These are phyloP conservation scores for Sporothrix inflata DNA, from an alignment of 2,329 filamentous ascomycete genomes.

Conservation along the genomic window DNA sequence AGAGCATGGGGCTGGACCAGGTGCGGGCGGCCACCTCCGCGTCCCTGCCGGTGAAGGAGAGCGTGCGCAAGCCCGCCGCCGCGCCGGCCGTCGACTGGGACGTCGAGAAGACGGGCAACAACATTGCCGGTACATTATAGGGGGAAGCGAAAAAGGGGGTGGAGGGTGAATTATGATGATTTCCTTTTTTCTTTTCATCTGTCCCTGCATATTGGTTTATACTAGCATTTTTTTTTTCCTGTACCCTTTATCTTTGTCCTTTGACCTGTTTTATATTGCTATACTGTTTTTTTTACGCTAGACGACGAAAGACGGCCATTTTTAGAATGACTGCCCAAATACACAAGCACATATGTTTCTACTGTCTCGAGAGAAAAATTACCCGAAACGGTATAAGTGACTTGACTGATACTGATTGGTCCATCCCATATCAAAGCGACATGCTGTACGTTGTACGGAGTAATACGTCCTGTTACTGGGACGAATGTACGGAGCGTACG, in stretches of 20 bases:
- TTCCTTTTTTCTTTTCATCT: background rate
- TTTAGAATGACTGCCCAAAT: background rate
- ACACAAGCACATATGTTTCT: background rate
- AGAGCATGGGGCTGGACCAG: constrained; percentile 66
- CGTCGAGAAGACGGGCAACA: constrained; percentile 17
- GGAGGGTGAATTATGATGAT: no score
- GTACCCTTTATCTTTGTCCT: background rate
- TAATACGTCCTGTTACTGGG: no score
- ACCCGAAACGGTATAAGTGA: constrained; percentile 5
- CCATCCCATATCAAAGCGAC: no score
- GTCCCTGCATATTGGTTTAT: background rate
- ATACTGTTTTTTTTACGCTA: background rate
- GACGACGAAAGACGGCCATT: constrained; percentile 16
- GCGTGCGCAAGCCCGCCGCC: background rate
- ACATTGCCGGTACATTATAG: constrained; percentile 9
- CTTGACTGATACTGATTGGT: background rate
- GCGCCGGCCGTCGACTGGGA: constrained; percentile 5
- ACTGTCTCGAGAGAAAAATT: background rate
- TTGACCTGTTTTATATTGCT: background rate
- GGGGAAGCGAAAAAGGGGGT: background rate
- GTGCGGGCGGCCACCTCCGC: constrained; percentile 33
- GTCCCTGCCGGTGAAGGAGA: background rate
- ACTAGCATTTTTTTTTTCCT: background rate
- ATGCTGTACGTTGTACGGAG: no score
- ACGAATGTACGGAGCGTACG: no score